Evolutionary conservation across 208 protist species (phyloP).

Genomic region (Strigomonas galati): DNA sequence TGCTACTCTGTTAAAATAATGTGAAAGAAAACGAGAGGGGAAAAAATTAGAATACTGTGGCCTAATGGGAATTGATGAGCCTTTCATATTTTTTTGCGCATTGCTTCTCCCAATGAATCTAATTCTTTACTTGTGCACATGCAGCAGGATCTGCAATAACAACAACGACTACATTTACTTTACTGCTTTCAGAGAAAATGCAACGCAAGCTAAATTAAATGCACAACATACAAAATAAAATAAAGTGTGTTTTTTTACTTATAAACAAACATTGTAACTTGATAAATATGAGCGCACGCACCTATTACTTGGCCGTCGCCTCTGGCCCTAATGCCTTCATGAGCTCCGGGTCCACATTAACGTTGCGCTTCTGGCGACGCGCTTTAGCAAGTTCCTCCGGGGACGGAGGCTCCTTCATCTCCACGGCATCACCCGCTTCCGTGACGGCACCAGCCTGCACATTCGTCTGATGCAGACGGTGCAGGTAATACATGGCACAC

Average conservation of each 20-base stretch:
- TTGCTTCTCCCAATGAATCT: too few species aligned
- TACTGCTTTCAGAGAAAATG: too few species aligned
- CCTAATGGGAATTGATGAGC: background rate
- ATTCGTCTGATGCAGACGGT: slow-evolving; percentile 75
- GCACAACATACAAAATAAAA: too few species aligned
- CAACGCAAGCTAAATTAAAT: background rate
- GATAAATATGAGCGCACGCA: background rate
- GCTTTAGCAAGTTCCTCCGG: slow-evolving; percentile 29
- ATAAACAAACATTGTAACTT: background rate
- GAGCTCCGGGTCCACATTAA: slow-evolving; percentile 52
- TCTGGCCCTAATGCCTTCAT: slow-evolving; percentile 17
- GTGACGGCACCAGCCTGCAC: slow-evolving; percentile 59
- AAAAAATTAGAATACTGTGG: background rate
- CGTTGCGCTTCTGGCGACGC: slow-evolving; percentile 50
- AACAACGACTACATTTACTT: too few species aligned
- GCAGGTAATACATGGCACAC: slow-evolving; percentile 63
- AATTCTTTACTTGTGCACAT: too few species aligned
- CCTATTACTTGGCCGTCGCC: background rate
- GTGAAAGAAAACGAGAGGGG: slow-evolving; percentile 2
- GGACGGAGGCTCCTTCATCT: slow-evolving; percentile 22
- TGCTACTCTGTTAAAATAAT: slow-evolving; percentile 1
- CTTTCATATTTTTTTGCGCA: too few species aligned
- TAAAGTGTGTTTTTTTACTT: too few species aligned
- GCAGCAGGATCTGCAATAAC: too few species aligned
- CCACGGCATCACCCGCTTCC: slow-evolving; percentile 42